Base-by-base conservation (phyloP, 176 grass and related monocot genomes). In the Chrysopogon serrulatus region DNA sequence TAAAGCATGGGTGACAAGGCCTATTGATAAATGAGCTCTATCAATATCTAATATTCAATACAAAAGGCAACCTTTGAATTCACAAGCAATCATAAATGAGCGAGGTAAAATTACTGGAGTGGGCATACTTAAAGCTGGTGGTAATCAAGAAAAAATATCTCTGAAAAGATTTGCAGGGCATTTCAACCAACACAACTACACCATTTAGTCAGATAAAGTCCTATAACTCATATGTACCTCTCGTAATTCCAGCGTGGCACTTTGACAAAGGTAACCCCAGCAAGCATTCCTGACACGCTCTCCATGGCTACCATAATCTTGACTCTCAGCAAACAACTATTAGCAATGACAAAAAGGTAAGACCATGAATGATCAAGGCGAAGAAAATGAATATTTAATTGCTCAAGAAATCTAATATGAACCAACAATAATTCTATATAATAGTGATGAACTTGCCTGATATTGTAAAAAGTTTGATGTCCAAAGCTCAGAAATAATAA, bases 241-340 rank as follows among this genome's bases (percentile, higher is more conserved):
- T 84, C 91, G 89, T 77, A 96, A 67, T 80, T 99, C 96, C 39
- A 94, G 67, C 23, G 93, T 99, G 9, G 96, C 96, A 82, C 93
- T 99, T 92, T 94, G 96, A 89, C 96, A 99, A 84, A 99, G 96
- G 83, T 96, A 99, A 79, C 96, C 96, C 93, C 96, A 99, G 77
- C 96, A 99, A 81, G 96, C 93, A 96, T 81, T 96, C 86, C 91
- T 92, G 37, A 99, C 96, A 63, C 91, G 93, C 74, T 99, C 90
- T 68, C 96, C 96, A 84, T 94, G 87, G 67, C 88, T 92, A 59
- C 93, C 96, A 79, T 99, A 99, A 65, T 99, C 96, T 91, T 99
- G 96, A 78, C 88, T 96, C 62, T 99, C 96, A 41, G 96, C 93
- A 94, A 99, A 99, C 60, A 99, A 73, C 96, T 99, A 63, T 39